Conservation (phyloP, 331 rosid genomes). For the Phaseolus coccineus region DNA sequence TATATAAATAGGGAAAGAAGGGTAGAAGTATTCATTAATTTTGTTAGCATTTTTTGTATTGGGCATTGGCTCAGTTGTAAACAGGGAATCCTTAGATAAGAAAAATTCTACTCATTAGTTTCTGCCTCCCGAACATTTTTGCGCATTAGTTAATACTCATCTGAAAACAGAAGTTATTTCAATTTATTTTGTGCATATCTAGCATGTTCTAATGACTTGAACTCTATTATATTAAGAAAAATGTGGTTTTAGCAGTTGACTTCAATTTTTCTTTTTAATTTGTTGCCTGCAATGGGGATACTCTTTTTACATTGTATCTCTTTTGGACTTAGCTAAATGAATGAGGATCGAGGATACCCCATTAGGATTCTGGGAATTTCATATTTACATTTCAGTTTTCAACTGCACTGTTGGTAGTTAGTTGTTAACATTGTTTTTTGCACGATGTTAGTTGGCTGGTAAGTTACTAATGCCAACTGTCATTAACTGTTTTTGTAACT, state of each 20-base stretch:
- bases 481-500: too few relatives aligned
- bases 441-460: too few relatives aligned
- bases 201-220: neutral
- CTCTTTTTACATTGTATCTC: constrained; percentile 31
- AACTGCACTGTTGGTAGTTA: too few relatives aligned
- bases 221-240: constrained; percentile 20
- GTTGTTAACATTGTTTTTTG: too few relatives aligned
- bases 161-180: neutral
- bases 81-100: neutral
- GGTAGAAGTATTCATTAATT: neutral
- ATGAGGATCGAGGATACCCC: constrained; percentile 15
- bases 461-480: too few relatives aligned
- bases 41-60: neutral
- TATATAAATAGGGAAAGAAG: neutral
- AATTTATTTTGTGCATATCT: constrained; percentile 7
- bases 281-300: constrained; percentile 23
- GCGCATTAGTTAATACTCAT: neutral
- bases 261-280: constrained; percentile 27
- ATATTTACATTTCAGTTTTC: neutral
- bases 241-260: constrained; percentile 2
- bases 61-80: neutral
- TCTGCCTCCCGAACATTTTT: neutral
- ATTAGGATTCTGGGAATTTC: constrained; percentile 5
- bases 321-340: constrained; percentile 21
- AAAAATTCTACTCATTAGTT: neutral